Evolutionary conservation across 2,329 filamentous ascomycete species (phyloP).

Genomic region (Arthrobotrys musiformis): DNA sequence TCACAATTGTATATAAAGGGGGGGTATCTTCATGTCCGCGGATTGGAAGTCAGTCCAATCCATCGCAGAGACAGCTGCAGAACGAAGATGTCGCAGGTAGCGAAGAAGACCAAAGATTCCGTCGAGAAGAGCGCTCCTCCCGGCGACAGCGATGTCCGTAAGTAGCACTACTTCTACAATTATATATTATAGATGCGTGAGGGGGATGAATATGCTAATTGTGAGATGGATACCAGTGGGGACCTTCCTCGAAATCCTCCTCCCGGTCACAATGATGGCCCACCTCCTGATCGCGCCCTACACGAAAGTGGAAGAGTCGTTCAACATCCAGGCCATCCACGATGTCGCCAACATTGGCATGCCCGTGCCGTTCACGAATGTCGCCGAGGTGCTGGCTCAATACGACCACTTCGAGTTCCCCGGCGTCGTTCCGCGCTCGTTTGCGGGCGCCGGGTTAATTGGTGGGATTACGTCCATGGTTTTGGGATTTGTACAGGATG

Average conservation of each 20-base stretch:
- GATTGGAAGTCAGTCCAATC: not conserved
- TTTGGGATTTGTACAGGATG: conserved; percentile 69
- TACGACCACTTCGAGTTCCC: conserved; percentile 95
- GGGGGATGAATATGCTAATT: too few relatives aligned
- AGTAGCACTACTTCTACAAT: not conserved
- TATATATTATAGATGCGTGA: not conserved
- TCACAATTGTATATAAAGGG: too few relatives aligned
- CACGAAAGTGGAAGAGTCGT: conserved; percentile 98
- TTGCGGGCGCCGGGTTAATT: conserved; percentile 81
- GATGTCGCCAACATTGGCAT: conserved; percentile 83
- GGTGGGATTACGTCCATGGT: conserved; percentile 77
- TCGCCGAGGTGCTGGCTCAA: conserved; percentile 68
- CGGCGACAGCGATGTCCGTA: conserved; percentile 13
- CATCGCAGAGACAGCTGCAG: not conserved
- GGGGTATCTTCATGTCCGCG: too few relatives aligned
- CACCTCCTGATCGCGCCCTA: conserved; percentile 83
- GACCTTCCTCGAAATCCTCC: conserved; percentile 66
- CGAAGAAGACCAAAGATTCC: conserved; percentile 16
- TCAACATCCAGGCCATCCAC: conserved; percentile 93
- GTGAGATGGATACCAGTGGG: conserved; percentile 62
- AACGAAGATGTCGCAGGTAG: conserved; percentile 30
- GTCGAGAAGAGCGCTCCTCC: conserved; percentile 22
- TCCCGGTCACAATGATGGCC: conserved; percentile 73
- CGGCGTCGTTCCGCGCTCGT: conserved; percentile 89
- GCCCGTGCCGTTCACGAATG: conserved; percentile 70